A percentile compares a stretch with the other conserved stretches of the same genome.
These are phyloP conservation scores for Aspergillus pseudoviridinutans DNA, from an alignment of 2,329 filamentous ascomycete genomes.

Conservation along the genomic window DNA sequence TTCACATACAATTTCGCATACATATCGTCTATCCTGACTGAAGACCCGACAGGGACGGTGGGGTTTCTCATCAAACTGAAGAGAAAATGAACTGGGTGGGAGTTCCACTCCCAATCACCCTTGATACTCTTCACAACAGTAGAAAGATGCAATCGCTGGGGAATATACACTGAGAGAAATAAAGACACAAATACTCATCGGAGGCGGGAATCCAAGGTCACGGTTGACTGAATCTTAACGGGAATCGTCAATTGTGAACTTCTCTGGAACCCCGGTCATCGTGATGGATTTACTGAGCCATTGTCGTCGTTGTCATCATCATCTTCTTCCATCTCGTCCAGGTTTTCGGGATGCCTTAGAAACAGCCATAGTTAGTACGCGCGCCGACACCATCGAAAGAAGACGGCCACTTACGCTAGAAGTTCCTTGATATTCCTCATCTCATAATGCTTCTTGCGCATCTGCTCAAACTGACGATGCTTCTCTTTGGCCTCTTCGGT, in stretches of 20 bases:
- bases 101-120: not conserved
- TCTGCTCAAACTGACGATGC: conserved; percentile 83
- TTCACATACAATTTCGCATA: not conserved
- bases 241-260: conserved; percentile 22
- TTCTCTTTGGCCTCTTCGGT: conserved; percentile 77
- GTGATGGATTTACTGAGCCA: conserved; percentile 20
- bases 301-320: conserved; percentile 47
- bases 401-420: conserved; percentile 58
- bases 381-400: not conserved
- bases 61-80: not conserved
- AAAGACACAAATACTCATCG: not conserved
- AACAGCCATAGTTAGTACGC: conserved; percentile 8
- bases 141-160: conserved; percentile 13
- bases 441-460: conserved; percentile 96
- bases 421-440: conserved; percentile 92
- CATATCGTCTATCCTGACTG: not conserved
- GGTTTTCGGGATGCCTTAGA: conserved; percentile 57
- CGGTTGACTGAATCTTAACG: conserved; percentile 5
- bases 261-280: conserved; percentile 32
- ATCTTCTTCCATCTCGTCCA: conserved; percentile 60
- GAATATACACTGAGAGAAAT: conserved; percentile 18
- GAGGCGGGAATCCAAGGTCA: not conserved
- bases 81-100: not conserved
- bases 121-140: not conserved
- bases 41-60: not conserved